Conservation (phyloP, 1,284 basidiomycete species). For the Somion occarium region DNA sequence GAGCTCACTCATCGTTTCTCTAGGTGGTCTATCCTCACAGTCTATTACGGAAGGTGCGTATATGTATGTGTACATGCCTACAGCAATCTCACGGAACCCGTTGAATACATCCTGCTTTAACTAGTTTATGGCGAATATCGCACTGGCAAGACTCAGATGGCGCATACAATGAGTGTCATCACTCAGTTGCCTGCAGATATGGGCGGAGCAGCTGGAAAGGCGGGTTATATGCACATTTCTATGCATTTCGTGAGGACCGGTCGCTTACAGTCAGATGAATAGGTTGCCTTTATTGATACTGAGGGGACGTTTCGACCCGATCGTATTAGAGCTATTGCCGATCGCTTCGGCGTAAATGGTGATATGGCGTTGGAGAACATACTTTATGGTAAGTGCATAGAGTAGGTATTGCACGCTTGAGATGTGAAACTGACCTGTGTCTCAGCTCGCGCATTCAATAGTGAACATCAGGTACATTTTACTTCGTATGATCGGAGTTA, state of each 20-base stretch:
- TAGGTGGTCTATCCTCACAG: constrained; percentile 85
- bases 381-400: constrained; percentile 57
- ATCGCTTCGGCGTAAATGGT: constrained; percentile 86
- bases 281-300: constrained; percentile 93
- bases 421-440: neutral
- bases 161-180: constrained; percentile 89
- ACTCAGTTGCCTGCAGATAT: constrained; percentile 85
- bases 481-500: neutral
- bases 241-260: no score
- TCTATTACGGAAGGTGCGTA: constrained; percentile 82
- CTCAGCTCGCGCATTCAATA: constrained; percentile 78
- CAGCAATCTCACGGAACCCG: neutral
- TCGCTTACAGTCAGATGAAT: no score
- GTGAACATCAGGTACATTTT: constrained; percentile 71
- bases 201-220: constrained; percentile 88
- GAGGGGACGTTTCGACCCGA: constrained; percentile 95
- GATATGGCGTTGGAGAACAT: constrained; percentile 86
- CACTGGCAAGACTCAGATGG: constrained; percentile 88
- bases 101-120: constrained; percentile 1
- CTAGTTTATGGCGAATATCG: constrained; percentile 77
- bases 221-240: constrained; percentile 24
- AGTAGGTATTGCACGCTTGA: neutral
- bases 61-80: constrained; percentile 4
- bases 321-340: constrained; percentile 83
- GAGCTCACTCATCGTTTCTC: constrained; percentile 3